phyloP scores from a whole-genome alignment of 768 basidiomycete genomes.

The Russula olivacea region DNA sequence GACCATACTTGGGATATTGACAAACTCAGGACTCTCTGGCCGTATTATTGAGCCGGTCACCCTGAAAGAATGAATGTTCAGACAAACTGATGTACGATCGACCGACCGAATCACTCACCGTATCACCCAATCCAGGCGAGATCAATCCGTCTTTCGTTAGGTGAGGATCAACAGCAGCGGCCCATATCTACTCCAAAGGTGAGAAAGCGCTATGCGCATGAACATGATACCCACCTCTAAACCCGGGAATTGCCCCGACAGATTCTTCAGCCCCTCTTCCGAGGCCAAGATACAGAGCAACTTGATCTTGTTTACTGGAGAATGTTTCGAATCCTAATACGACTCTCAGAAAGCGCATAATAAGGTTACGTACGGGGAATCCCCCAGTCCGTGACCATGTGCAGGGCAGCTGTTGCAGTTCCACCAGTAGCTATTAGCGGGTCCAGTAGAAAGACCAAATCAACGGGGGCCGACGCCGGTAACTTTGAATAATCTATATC shows the following conservation, averaged over 20 bases:
- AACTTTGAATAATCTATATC: slow-evolving; percentile 82
- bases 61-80: slow-evolving; percentile 38
- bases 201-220: not conserved
- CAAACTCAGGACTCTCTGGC: slow-evolving; percentile 8
- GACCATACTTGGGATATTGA: not conserved
- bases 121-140: slow-evolving; percentile 86
- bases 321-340: not conserved
- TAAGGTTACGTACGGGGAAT: slow-evolving; percentile 46
- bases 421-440: slow-evolving; percentile 93
- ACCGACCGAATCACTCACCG: slow-evolving; percentile 42
- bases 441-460: slow-evolving; percentile 83
- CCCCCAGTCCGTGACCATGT: slow-evolving; percentile 85
- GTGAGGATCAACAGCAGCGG: slow-evolving; percentile 68
- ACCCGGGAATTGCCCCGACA: slow-evolving; percentile 63
- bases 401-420: slow-evolving; percentile 80
- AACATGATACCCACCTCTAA: slow-evolving; percentile 54
- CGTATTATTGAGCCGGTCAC: slow-evolving; percentile 82
- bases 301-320: slow-evolving; percentile 63
- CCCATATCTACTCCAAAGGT: slow-evolving; percentile 61
- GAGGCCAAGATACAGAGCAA: slow-evolving; percentile 79
- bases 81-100: not conserved
- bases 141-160: slow-evolving; percentile 76
- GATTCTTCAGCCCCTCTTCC: slow-evolving; percentile 59
- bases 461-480: slow-evolving; percentile 67
- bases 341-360: not conserved